Evolutionary conservation across 2,329 filamentous ascomycete genomes (phyloP).

Genomic region (Cercospora berteroae): DNA sequence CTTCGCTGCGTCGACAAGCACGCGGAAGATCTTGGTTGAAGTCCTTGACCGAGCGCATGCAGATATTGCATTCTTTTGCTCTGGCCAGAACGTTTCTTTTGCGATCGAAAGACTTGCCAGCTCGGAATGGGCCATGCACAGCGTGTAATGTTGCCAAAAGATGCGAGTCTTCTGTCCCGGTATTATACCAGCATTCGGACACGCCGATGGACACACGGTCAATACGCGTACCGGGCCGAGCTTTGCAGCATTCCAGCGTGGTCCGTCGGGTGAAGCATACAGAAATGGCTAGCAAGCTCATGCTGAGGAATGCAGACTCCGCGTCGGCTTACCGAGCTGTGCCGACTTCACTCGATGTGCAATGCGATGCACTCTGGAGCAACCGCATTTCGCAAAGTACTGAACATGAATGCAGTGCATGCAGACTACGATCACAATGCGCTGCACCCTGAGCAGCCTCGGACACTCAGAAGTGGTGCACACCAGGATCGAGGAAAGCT

Average conservation of each 20-base stretch:
- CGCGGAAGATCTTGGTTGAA: not conserved
- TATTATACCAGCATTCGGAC: not conserved
- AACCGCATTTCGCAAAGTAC: not conserved
- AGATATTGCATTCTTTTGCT: constrained; percentile 2
- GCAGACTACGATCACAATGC: not conserved
- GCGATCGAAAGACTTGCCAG: not conserved
- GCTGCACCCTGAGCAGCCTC: not conserved
- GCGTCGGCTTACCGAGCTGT: constrained; percentile 10
- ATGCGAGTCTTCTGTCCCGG: not conserved
- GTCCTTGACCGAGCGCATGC: not conserved
- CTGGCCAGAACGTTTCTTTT: not conserved
- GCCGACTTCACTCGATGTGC: constrained; percentile 3
- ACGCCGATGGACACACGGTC: not conserved
- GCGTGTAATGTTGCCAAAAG: not conserved
- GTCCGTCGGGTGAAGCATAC: not conserved
- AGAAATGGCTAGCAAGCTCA: not conserved
- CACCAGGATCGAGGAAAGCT: not conserved
- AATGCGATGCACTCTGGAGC: too few species aligned
- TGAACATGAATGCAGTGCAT: not conserved
- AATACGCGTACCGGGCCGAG: not conserved
- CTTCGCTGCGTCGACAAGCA: not conserved
- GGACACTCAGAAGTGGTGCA: not conserved
- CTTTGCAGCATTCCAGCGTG: not conserved
- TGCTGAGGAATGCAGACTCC: constrained; percentile 1
- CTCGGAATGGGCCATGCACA: not conserved